phyloP scores from a whole-genome alignment of 1,284 basidiomycete species.

The Trichosporon coremiiforme region DNA sequence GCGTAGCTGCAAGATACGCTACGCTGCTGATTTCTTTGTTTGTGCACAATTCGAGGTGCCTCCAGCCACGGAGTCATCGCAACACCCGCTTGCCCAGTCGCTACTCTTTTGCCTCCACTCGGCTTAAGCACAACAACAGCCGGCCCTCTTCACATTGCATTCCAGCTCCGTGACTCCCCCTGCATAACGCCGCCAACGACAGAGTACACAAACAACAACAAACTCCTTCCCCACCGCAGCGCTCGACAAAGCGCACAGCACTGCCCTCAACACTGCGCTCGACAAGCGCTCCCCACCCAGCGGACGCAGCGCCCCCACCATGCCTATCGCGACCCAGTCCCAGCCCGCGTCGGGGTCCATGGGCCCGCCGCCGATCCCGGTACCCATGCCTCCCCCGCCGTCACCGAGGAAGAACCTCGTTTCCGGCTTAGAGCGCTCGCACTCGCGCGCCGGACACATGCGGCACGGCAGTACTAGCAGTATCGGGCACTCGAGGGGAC shows the following conservation, averaged over 20 bases:
- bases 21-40: constrained; percentile 19
- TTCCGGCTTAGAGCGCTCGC: constrained; percentile 24
- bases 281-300: not conserved
- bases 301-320: not conserved
- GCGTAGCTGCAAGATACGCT: too few species aligned
- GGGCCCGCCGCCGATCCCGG: not conserved
- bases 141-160: not conserved
- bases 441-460: constrained; percentile 21
- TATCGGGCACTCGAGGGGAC: constrained; percentile 16
- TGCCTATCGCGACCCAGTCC: constrained; percentile 12
- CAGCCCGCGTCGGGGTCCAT: not conserved
- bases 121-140: not conserved
- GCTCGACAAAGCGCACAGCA: not conserved
- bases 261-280: not conserved
- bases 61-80: constrained; percentile 4
- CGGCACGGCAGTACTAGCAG: not conserved
- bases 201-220: constrained; percentile 6
- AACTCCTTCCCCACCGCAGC: too few species aligned
- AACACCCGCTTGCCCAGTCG: not conserved
- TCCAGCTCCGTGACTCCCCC: not conserved
- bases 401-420: constrained; percentile 15
- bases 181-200: not conserved
- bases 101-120: constrained; percentile 5
- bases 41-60: constrained; percentile 10
- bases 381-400: not conserved